Evolutionary conservation across 2,329 filamentous ascomycete genomes (phyloP).

Genomic region (Trichophyton verrucosum): DNA sequence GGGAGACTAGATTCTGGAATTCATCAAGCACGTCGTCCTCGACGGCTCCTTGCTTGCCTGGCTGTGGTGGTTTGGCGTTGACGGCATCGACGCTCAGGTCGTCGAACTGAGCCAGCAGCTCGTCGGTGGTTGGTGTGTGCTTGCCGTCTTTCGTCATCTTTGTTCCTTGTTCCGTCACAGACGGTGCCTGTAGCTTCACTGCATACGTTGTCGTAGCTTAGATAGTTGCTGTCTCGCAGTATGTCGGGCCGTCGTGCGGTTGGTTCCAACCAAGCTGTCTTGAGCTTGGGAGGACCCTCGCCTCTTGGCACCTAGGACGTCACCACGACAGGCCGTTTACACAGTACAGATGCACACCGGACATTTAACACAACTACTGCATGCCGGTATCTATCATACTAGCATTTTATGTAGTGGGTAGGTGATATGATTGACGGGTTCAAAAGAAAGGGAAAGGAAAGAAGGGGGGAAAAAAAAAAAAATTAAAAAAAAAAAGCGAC

Average conservation of each 20-base stretch:
- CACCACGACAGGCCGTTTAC: background rate
- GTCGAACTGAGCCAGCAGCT: slow-evolving; percentile 40
- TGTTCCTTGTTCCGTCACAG: background rate
- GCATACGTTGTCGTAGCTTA: background rate
- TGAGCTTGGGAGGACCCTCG: background rate
- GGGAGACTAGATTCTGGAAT: slow-evolving; percentile 64
- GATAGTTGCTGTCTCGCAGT: too few species aligned
- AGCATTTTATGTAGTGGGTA: too few species aligned
- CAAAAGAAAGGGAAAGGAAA: too few species aligned
- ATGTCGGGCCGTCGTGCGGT: background rate
- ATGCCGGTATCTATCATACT: too few species aligned
- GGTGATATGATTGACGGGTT: too few species aligned
- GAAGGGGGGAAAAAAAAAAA: background rate
- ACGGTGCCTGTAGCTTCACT: background rate
- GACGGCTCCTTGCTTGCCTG: slow-evolving; percentile 15
- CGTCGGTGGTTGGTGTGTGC: slow-evolving; percentile 32
- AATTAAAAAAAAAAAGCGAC: background rate
- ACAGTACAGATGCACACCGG: background rate
- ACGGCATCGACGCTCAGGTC: slow-evolving; percentile 30
- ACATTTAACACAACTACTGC: too few species aligned
- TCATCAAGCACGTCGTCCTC: slow-evolving; percentile 76
- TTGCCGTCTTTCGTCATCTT: slow-evolving; percentile 21
- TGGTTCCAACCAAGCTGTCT: background rate
- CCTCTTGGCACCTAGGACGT: background rate
- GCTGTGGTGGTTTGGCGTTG: slow-evolving; percentile 11